Percentiles rank a stretch among this genome's conserved stretches.
phyloP scores from a whole-genome alignment of 805 yeast species.

The Sugiyamaella floridensis region DNA sequence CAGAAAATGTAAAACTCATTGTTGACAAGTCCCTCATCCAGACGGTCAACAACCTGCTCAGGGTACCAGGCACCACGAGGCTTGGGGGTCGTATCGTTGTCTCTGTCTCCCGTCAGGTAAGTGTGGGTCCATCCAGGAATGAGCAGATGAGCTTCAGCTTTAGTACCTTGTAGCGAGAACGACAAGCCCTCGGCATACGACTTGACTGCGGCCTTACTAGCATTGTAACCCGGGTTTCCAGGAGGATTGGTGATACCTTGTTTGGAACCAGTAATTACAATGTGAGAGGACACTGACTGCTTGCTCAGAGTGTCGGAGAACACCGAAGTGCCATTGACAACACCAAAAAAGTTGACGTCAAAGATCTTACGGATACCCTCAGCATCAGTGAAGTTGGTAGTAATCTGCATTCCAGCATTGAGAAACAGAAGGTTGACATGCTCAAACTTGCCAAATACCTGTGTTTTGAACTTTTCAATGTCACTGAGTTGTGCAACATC shows the following conservation, averaged over 20 bases:
- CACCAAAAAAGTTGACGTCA: slow-evolving; percentile 23
- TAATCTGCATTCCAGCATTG: slow-evolving; percentile 22
- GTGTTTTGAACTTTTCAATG: slow-evolving; percentile 16
- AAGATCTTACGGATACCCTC: slow-evolving; percentile 16
- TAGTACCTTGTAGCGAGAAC: slow-evolving; percentile 18
- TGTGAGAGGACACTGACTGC: slow-evolving; percentile 12
- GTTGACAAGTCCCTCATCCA: slow-evolving; percentile 17
- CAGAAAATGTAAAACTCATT: slow-evolving; percentile 23
- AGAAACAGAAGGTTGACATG: slow-evolving; percentile 21
- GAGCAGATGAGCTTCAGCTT: slow-evolving; percentile 20
- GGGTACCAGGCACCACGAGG: slow-evolving; percentile 28
- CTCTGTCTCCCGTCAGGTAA: slow-evolving; percentile 18
- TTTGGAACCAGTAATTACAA: slow-evolving; percentile 25
- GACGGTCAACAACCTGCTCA: slow-evolving; percentile 22
- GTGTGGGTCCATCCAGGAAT: slow-evolving; percentile 28
- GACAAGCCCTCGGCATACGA: slow-evolving; percentile 33
- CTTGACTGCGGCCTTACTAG: slow-evolving; percentile 50
- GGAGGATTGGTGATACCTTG: slow-evolving; percentile 35
- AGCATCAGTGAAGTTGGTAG: slow-evolving; percentile 20
- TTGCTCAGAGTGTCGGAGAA: slow-evolving; percentile 18
- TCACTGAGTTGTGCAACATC: slow-evolving; percentile 20
- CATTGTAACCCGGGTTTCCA: slow-evolving; percentile 51
- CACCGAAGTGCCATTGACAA: slow-evolving; percentile 24
- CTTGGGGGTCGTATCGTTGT: slow-evolving; percentile 16
- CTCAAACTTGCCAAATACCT: slow-evolving; percentile 17